Evolutionary conservation across 192 early-diverging fungal species (phyloP), one percentile per base, ranked within the genome.

Genomic region (Linnemannia elongata): DNA sequence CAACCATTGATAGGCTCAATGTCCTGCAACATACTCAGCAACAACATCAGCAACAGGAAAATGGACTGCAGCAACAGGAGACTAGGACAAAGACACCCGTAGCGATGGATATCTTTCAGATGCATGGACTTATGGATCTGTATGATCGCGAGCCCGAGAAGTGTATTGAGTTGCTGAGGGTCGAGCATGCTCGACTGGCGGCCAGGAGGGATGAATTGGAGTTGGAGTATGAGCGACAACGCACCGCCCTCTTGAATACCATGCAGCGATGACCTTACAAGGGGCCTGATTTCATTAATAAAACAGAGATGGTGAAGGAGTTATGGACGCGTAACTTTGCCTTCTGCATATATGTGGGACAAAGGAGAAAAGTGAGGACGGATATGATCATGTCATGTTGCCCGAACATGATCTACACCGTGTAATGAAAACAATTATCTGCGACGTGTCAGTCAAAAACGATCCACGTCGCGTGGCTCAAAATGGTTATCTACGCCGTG

Each of bases 221-320:
- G 27, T 52, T 79, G 39, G 78, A 79, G 39, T 72, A 72, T 71
- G 78, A 79, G 41, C 69, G 78, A 15, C 78, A 79, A 30, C 78
- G 78, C 6, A 79, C 78, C 2, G 68, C 76, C 13, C 54, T 78
- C 10, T 35, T 78, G 4, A 78, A n/a, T 22, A 69, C 66, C 30
- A 22, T 78, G 27, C 76, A 76, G 30, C 60, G 30, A 33, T 66
- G 24, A 45, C 0, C 2, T 13, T 15, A 45, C 44, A 45, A 15
- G 44, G 12, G 13, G 1, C 15, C 12, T 12, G 15, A 12, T 45
- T 45, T 45, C 44, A 45, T 4, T 39, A 39, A 39, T 39, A 39
- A 39, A 39, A 39, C 3, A 39, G 38, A 6, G 38, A 3, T 39
- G 38, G 6, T 3, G 38, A 39, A 39, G 3, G 38, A 39, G 38